Evolutionary conservation across 768 basidiomycete genomes (phyloP).

Genomic region (Termitomyces sp.): DNA sequence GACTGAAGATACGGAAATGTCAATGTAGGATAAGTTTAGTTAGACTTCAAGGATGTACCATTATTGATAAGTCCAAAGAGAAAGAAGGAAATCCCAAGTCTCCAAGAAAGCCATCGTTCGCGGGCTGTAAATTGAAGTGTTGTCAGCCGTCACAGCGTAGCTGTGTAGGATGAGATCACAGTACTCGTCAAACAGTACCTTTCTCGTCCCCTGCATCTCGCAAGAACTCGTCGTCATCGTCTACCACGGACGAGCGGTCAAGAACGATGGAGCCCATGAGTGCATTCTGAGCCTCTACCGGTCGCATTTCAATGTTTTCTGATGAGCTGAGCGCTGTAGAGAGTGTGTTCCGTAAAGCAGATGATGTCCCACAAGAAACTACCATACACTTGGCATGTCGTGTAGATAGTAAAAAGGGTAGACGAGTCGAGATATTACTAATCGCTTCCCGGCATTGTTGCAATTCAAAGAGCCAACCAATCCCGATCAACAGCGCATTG

Average conservation of each 20-base stretch:
- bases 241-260: neutral
- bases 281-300: neutral
- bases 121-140: conserved; percentile 2
- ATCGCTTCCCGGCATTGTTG: too few relatives aligned
- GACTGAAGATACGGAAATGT: conserved; percentile 37
- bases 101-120: conserved; percentile 22
- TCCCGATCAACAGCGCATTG: too few relatives aligned
- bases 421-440: neutral
- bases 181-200: conserved; percentile 7
- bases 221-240: conserved; percentile 1
- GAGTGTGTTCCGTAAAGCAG: neutral
- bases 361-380: neutral
- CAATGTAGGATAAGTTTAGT: neutral
- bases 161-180: neutral
- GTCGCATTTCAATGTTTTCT: conserved; percentile 5
- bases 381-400: conserved; percentile 6
- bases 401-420: neutral
- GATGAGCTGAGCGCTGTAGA: neutral
- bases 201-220: conserved; percentile 2
- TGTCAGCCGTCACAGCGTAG: neutral
- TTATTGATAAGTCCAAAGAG: conserved; percentile 92
- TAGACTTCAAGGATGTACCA: conserved; percentile 34
- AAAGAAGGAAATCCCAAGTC: conserved; percentile 69
- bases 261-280: neutral
- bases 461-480: too few relatives aligned